Percentiles rank a stretch among this genome's conserved stretches.
These are phyloP conservation scores for Clavariopsis aquatica DNA, from an alignment of 495 filamentous ascomycete genomes.

Conservation along the genomic window DNA sequence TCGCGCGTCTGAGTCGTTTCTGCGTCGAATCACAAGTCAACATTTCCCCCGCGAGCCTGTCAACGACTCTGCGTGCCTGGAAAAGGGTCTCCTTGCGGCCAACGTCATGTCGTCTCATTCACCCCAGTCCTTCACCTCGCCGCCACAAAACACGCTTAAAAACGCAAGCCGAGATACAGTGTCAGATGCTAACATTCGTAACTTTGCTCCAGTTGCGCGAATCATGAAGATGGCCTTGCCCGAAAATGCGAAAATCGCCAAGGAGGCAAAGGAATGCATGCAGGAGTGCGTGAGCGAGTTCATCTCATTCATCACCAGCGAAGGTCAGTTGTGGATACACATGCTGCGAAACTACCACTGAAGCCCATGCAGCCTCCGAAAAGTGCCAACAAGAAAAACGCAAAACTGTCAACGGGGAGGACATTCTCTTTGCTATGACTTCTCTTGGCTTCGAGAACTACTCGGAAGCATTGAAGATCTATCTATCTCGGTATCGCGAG, in stretches of 20 bases:
- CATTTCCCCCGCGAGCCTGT: constrained; percentile 15
- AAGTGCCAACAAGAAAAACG: constrained; percentile 99
- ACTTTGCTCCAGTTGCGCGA: constrained; percentile 90
- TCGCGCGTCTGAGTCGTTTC: constrained; percentile 45
- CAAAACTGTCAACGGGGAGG: constrained; percentile 98
- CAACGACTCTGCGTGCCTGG: constrained; percentile 32
- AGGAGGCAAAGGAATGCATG: constrained; percentile 99
- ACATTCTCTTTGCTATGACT: constrained; percentile 98
- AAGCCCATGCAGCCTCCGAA: constrained; percentile 71
- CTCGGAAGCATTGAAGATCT: constrained; percentile 95
- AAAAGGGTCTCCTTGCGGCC: constrained; percentile 39
- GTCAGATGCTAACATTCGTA: constrained; percentile 84
- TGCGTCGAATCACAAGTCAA: constrained; percentile 44
- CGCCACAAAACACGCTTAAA: constrained; percentile 34
- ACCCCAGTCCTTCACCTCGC: constrained; percentile 50
- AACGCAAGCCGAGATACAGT: constrained; percentile 36
- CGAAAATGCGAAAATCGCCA: constrained; percentile 98
- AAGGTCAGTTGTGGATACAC: constrained; percentile 62
- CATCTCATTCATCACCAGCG: constrained; percentile 99
- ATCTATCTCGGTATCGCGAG: constrained; percentile 95
- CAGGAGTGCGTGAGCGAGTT: constrained; percentile 99
- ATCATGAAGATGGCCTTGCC: constrained; percentile 98
- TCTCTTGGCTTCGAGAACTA: constrained; percentile 99
- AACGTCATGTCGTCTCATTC: constrained; percentile 44
- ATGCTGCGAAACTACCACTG: constrained; percentile 8